Conservation (phyloP, 768 basidiomycete species). For the Pleurotus salmoneostramineus region DNA sequence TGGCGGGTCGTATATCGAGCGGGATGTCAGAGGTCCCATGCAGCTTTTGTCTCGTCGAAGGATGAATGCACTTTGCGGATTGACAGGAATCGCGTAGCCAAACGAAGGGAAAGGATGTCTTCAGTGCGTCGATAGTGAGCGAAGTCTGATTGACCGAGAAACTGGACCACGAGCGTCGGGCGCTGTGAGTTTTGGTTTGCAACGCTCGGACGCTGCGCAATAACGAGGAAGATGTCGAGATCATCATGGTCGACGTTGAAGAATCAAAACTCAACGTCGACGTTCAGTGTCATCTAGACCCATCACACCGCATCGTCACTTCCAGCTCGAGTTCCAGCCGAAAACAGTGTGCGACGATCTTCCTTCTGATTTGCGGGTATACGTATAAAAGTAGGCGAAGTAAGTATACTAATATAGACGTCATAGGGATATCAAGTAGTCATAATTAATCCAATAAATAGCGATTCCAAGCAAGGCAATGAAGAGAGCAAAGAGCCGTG, state of each 20-base stretch:
- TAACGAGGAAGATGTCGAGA: background rate
- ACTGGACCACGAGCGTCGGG: slow-evolving; percentile 18
- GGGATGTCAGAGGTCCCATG: slow-evolving; percentile 67
- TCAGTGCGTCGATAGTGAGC: slow-evolving; percentile 35
- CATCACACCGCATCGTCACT: too few species aligned
- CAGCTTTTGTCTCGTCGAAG: slow-evolving; percentile 74
- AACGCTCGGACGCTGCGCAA: background rate
- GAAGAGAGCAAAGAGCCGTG: slow-evolving; percentile 13
- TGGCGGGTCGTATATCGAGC: slow-evolving; percentile 38
- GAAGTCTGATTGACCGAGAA: slow-evolving; percentile 19
- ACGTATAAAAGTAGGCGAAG: too few species aligned
- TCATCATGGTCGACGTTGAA: background rate
- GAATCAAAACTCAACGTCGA: too few species aligned
- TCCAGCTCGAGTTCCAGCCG: too few species aligned
- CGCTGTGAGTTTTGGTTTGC: background rate
- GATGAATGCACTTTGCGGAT: slow-evolving; percentile 70
- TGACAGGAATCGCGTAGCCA: slow-evolving; percentile 89
- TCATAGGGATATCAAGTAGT: background rate
- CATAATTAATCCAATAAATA: slow-evolving; percentile 10
- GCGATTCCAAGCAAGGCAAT: slow-evolving; percentile 19
- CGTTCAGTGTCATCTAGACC: too few species aligned
- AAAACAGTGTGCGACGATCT: too few species aligned
- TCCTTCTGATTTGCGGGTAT: too few species aligned
- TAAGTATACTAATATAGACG: too few species aligned
- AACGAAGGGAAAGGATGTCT: slow-evolving; percentile 52